These are phyloP conservation scores for Rhynchospora breviuscula DNA, from an alignment of 176 grass and related monocot genomes.

Conservation along the genomic window DNA sequence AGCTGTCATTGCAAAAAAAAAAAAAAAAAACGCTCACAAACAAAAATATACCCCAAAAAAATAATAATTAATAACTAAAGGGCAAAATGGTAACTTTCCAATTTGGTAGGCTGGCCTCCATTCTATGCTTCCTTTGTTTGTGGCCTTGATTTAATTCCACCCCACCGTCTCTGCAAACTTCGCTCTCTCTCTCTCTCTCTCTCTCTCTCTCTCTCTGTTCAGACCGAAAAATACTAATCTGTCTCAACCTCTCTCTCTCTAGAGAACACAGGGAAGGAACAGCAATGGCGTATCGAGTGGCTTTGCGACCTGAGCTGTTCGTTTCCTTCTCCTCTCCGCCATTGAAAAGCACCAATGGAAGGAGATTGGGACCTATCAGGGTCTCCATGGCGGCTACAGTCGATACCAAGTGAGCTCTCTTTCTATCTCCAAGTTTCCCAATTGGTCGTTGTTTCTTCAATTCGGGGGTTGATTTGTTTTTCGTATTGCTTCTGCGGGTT, in stretches of 20 bases:
- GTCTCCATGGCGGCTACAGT: slow-evolving; percentile 34
- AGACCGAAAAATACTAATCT: slow-evolving; percentile 3
- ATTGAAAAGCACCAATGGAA: background rate
- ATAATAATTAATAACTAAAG: background rate
- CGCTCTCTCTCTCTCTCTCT: slow-evolving; percentile 21
- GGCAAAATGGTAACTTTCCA: slow-evolving; percentile 13
- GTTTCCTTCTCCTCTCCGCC: slow-evolving; percentile 22
- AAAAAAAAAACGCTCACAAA: background rate
- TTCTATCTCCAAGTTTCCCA: background rate
- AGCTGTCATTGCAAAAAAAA: background rate
- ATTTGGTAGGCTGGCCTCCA: background rate
- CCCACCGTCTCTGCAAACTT: background rate
- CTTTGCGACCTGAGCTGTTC: slow-evolving; percentile 28
- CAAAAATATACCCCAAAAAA: background rate
- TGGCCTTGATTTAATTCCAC: slow-evolving; percentile 14
- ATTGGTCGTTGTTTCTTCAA: background rate
- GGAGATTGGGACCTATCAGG: slow-evolving; percentile 10
- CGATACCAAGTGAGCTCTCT: slow-evolving; percentile 30
- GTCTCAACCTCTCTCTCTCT: background rate
- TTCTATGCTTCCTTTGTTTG: background rate
- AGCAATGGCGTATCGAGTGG: slow-evolving; percentile 28
- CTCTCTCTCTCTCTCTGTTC: background rate
- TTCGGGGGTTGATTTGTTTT: background rate
- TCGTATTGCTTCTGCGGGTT: background rate
- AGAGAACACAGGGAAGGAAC: background rate